Evolutionary conservation across 306 rosid species (phyloP), one percentile per base, ranked within the genome.

Genomic region (Dryas octopetala): DNA sequence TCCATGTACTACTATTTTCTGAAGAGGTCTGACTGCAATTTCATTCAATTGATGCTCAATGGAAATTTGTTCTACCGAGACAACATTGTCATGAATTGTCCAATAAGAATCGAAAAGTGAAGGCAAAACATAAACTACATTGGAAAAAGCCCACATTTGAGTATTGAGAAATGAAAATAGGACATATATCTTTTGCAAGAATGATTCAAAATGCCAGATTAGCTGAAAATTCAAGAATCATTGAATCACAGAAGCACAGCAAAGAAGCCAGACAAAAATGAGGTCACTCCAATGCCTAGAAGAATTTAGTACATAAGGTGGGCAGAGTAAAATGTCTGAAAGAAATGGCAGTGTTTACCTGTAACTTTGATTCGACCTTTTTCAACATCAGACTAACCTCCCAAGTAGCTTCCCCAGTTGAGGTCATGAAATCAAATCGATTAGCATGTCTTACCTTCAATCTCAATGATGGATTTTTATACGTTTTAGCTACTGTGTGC

Each of bases 371-470:
- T 19, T 68, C 43, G 40, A 86, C 41, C 47, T 58, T 73, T 81
- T 81, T 87, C 74, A 89, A 23, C 71, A 66, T 75, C 62, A 86
- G 69, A 68, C 9, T 43, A 40, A 65, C 68, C 76, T 89, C 93
- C n/a, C 72, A 62, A 12, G 85, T 49, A 43, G 73, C 51, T 83
- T 78, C 94, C 49, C 90, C 90, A 17, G 7, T 32, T 10, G 80
- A 80, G 14, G 85, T 76, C 45, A 0, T 26, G 6, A 80, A 87
- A 89, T 83, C 58, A 53, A 81, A 89, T 58, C 91, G 80, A 75
- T 85, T 83, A 26, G 82, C 88, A 58, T 70, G 64, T 80, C 90
- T 85, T 38, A 82, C 76, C 71, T 77, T 87, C 53, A 89, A 63
- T 68, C 76, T 83, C 66, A 85, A 4, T 19, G 86, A 79, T 28